A percentile compares a stretch with the other conserved stretches of the same genome.
Evolutionary conservation across 495 filamentous ascomycete species (phyloP).

Genomic region (Aspergillus nidulans): DNA sequence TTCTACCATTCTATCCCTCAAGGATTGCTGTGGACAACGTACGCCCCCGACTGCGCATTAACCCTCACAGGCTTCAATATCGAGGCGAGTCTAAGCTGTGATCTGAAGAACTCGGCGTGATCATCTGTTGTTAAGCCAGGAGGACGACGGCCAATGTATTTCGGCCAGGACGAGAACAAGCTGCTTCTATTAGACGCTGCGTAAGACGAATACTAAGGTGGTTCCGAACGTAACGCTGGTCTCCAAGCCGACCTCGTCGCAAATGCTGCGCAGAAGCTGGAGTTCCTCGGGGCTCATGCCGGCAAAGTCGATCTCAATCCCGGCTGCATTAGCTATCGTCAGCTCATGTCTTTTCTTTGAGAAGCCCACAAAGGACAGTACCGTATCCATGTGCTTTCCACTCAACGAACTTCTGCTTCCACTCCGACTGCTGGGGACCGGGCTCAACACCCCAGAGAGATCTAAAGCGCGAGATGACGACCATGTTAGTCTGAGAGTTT

Average conservation of each 20-base stretch:
- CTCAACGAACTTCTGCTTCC: conserved; percentile 2
- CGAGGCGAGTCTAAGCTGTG: conserved; percentile 11
- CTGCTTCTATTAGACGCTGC: conserved; percentile 4
- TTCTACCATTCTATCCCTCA: no score
- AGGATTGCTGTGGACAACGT: background rate
- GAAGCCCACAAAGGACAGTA: background rate
- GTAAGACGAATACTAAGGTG: background rate
- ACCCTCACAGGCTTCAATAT: conserved; percentile 14
- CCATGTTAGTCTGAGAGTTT: no score
- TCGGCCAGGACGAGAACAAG: conserved; percentile 19
- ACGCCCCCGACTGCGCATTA: conserved; percentile 28
- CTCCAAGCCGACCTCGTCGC: conserved; percentile 20
- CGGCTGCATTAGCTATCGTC: conserved; percentile 1
- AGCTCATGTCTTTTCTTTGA: background rate
- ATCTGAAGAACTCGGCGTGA: conserved; percentile 19
- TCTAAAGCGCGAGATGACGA: conserved; percentile 2
- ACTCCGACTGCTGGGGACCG: background rate
- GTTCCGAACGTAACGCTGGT: conserved; percentile 19
- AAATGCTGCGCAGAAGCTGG: conserved; percentile 15
- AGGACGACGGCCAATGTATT: conserved; percentile 20
- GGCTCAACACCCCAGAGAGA: conserved; percentile 3
- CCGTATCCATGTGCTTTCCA: conserved; percentile 25
- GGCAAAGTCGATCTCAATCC: conserved; percentile 23
- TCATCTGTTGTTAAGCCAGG: conserved; percentile 15
- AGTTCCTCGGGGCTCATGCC: conserved; percentile 11